A percentile compares a stretch with the other conserved stretches of the same genome.
These are phyloP conservation scores for Sporisorium graminicola DNA, from an alignment of 1,284 basidiomycete genomes.

Conservation along the genomic window DNA sequence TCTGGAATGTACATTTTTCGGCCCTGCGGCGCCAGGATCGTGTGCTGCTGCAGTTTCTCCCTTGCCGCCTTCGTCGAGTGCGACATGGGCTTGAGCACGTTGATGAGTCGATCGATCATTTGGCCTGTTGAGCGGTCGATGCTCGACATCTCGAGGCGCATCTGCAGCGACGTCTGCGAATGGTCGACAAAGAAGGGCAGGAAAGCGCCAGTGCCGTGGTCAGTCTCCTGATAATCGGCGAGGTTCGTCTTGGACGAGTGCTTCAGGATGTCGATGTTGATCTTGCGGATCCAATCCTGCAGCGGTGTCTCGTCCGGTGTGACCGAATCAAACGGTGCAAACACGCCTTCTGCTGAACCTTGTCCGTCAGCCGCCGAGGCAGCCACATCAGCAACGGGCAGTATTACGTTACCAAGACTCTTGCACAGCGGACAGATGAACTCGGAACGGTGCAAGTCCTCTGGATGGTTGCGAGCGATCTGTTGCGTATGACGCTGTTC, in stretches of 20 bases:
- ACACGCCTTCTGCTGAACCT: slow-evolving; percentile 3
- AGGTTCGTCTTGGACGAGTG: slow-evolving; percentile 55
- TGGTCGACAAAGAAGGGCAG: slow-evolving; percentile 58
- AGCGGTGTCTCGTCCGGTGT: slow-evolving; percentile 48
- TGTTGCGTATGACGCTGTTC: slow-evolving; percentile 89
- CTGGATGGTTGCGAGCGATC: slow-evolving; percentile 92
- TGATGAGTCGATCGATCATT: slow-evolving; percentile 64
- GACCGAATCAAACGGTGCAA: slow-evolving; percentile 31
- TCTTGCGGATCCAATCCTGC: slow-evolving; percentile 67
- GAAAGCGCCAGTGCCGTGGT: slow-evolving; percentile 66
- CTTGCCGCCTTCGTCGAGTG: slow-evolving; percentile 47
- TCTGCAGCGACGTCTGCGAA: slow-evolving; percentile 42
- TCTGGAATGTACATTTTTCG: slow-evolving; percentile 66
- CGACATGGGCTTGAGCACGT: slow-evolving; percentile 64
- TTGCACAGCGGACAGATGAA: slow-evolving; percentile 99
- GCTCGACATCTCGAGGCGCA: slow-evolving; percentile 44
- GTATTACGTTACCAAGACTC: slow-evolving; percentile 91
- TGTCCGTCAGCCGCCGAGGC: not conserved
- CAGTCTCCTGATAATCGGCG: slow-evolving; percentile 58
- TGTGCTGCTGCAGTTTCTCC: slow-evolving; percentile 54
- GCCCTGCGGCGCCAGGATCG: slow-evolving; percentile 60
- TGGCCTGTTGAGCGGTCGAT: slow-evolving; percentile 54
- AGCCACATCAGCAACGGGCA: slow-evolving; percentile 77
- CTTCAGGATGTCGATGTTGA: slow-evolving; percentile 69
- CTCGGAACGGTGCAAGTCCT: slow-evolving; percentile 90